Evolutionary conservation across 768 basidiomycete species (phyloP), one percentile per base, ranked within the genome.

Genomic region (Mycena galopus): DNA sequence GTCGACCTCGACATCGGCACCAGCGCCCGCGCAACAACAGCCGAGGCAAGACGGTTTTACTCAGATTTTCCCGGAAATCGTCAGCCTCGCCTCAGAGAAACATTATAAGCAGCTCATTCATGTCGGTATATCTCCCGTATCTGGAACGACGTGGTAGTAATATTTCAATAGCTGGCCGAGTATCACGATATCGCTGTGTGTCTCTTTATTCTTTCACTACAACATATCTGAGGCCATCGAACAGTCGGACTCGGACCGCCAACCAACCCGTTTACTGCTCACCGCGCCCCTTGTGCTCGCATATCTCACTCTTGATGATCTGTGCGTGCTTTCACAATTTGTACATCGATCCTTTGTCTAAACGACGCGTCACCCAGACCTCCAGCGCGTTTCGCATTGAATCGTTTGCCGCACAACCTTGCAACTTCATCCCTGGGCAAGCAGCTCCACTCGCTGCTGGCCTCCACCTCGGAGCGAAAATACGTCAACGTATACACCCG

Each of bases 241-340:
- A 65, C 51, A 86, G 86, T 79, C 79, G 29, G 77, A 80, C 44
- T 82, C 79, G 71, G 85, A 87, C 39, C 83, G 78, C 27, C 82
- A 84, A 55, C 78, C 79, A 44, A 84, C 83, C 37, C 86, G 89
- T 53, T 76, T 94, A 23, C 81, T 92, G 39, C 77, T 92, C 37
- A 84, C 87, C 14, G 85, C 86, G 4, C 92, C 92, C 17, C 81
- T 94, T 35, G 88, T 92, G 25, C 85, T 94, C 16, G 86, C 88
- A 6, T 91, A 93, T 81, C 83, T 94, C 51, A 90, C 91, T 51
- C 67, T 86, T 47, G 89, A 94, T 75, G 86, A 93, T 69, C 77
- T 91, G 93, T 92, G 75, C 77, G 91, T 81, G 25, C 53, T 39
- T 21, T 50, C 42, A 6, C 3, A 17, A 30, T 30, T 61, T 35